These are phyloP conservation scores for Cyberlindnera xylosilytica DNA, from an alignment of 805 yeast genomes.

Conservation along the genomic window DNA sequence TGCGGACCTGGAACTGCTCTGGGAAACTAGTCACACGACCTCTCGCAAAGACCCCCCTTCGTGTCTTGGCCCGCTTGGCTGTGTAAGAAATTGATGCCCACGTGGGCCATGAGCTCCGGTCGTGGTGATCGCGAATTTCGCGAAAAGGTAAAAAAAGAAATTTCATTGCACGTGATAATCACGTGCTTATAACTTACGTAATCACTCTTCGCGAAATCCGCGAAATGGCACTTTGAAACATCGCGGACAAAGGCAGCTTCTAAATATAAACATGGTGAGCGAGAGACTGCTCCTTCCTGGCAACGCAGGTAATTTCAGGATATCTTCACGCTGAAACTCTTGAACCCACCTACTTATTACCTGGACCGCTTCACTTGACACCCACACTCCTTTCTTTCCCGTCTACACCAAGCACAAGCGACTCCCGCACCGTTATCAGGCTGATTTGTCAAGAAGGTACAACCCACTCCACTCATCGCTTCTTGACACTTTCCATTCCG, in stretches of 20 bases:
- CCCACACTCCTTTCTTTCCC: too few species aligned
- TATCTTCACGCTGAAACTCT: too few species aligned
- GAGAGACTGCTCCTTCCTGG: too few species aligned
- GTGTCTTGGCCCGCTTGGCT: neutral
- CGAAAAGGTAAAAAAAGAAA: neutral
- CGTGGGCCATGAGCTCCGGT: constrained; percentile 7
- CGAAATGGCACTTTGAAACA: constrained; percentile 2
- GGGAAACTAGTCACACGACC: constrained; percentile 12
- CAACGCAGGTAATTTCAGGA: too few species aligned
- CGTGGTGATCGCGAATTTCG: neutral
- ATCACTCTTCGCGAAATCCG: neutral
- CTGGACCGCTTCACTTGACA: too few species aligned
- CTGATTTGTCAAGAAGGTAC: too few species aligned
- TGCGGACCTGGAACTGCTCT: neutral
- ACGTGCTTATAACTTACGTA: too few species aligned
- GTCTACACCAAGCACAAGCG: too few species aligned
- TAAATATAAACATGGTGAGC: constrained; percentile 2
- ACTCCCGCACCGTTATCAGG: too few species aligned
- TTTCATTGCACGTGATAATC: neutral
- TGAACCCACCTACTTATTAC: too few species aligned
- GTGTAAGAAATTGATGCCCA: constrained; percentile 12
- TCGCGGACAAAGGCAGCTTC: neutral
- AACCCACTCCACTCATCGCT: too few species aligned
- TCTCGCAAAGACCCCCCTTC: neutral
- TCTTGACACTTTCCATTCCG: too few species aligned